These are phyloP conservation scores for Zasmidium citrigriseum DNA, from an alignment of 2,329 filamentous ascomycete genomes.

Conservation along the genomic window DNA sequence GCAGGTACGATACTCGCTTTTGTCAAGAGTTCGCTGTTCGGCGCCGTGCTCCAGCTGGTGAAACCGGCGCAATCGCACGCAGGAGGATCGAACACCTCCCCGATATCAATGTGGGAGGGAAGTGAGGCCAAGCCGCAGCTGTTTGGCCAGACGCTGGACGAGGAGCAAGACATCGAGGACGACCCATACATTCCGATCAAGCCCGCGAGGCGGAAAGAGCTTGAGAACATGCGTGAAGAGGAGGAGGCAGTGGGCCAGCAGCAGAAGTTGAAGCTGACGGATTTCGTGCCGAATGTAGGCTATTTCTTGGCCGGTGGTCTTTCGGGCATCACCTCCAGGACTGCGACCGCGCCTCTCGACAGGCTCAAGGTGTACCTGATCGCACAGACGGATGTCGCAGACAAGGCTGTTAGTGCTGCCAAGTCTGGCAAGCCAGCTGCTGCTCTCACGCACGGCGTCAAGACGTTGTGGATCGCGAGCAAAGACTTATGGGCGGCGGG, in stretches of 20 bases:
- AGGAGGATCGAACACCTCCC: slow-evolving; percentile 17
- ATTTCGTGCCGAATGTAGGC: slow-evolving; percentile 78
- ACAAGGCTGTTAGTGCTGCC: slow-evolving; percentile 64
- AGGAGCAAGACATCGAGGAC: slow-evolving; percentile 23
- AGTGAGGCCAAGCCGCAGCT: slow-evolving; percentile 22
- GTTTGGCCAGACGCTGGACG: slow-evolving; percentile 11
- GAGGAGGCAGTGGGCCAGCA: slow-evolving; percentile 11
- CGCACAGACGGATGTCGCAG: slow-evolving; percentile 72
- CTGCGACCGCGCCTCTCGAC: slow-evolving; percentile 92
- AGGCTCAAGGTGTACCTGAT: slow-evolving; percentile 97
- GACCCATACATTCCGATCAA: slow-evolving; percentile 37
- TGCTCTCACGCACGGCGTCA: slow-evolving; percentile 65
- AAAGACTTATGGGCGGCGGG: slow-evolving; percentile 82
- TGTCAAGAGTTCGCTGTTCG: slow-evolving; percentile 73
- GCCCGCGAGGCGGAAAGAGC: slow-evolving; percentile 35
- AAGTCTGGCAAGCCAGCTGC: slow-evolving; percentile 68
- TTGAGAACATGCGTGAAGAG: slow-evolving; percentile 2
- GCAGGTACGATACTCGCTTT: slow-evolving; percentile 78
- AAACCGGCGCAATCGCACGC: slow-evolving; percentile 22
- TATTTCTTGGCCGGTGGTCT: slow-evolving; percentile 96
- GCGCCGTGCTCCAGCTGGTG: slow-evolving; percentile 64
- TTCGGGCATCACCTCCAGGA: slow-evolving; percentile 91
- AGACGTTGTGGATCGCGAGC: slow-evolving; percentile 71
- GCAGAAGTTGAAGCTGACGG: slow-evolving; percentile 52
- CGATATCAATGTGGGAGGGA: slow-evolving; percentile 25